These are phyloP conservation scores for Cotoneaster glaucophyllus DNA, from an alignment of 306 rosid species.

Conservation along the genomic window DNA sequence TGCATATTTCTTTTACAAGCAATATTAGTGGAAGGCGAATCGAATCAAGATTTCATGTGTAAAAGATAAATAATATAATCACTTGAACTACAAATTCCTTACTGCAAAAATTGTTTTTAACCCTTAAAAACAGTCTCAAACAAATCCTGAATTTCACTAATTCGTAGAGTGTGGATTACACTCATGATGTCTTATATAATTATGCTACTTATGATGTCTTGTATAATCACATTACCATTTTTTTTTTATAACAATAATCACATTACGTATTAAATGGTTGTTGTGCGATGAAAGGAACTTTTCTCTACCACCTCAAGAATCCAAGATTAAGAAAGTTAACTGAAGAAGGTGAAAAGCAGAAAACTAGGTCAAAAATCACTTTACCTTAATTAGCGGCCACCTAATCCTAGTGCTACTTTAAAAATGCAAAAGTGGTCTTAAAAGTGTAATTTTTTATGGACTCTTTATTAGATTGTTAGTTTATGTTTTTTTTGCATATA, in stretches of 20 bases:
- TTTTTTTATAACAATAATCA: neutral
- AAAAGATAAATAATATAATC: too few species aligned
- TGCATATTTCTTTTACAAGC: neutral
- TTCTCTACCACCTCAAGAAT: constrained; percentile 1
- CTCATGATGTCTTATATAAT: neutral
- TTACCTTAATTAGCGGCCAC: neutral
- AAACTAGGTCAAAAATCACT: neutral
- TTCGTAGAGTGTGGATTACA: neutral
- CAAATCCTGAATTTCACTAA: neutral
- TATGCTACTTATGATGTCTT: too few species aligned
- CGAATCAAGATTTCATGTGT: neutral
- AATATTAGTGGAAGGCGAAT: neutral
- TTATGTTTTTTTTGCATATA: too few species aligned
- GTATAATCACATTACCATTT: too few species aligned
- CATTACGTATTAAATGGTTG: neutral
- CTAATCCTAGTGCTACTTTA: neutral
- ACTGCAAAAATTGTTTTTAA: neutral
- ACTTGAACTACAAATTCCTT: neutral
- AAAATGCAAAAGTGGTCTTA: too few species aligned
- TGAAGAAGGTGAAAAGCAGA: neutral
- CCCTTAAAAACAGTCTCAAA: too few species aligned
- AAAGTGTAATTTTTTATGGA: too few species aligned
- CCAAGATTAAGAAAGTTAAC: neutral
- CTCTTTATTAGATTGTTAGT: too few species aligned
- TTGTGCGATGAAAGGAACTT: neutral